Evolutionary conservation across 2,329 filamentous ascomycete genomes (phyloP), one percentile per base, ranked within the genome.

Genomic region (Mollisia scopiformis): DNA sequence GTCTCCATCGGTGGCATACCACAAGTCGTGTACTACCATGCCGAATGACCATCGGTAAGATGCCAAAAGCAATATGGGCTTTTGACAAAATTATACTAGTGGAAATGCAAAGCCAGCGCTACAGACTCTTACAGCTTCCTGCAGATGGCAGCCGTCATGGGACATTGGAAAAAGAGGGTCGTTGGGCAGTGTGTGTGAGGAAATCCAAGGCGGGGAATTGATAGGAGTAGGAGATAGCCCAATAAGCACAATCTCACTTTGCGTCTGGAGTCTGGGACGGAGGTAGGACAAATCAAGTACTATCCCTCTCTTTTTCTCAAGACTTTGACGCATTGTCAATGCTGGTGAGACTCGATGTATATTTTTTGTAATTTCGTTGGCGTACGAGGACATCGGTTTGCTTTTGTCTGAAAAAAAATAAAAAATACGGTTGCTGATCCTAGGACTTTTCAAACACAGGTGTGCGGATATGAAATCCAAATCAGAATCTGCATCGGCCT

Each of bases 101-200:
- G 69, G 65, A 65, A 62, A 71, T 69, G 68, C 70, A 69, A 58
- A 65, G 70, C 68, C 71, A 73, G 64, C 71, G 64, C 66, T 70
- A 57, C 67, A 68, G 55, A 61, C 62, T 62, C 55, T 63, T 67
- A 51, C 66, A 68, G 67, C 64, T 61, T 58, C 53, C 63, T 68
- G 67, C 68, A 71, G 68, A 57, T 54, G 52, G 49, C 58, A 46
- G 58, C 63, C 64, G 58, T 71, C 67, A 71, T 71, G 65, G 65
- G 67, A 60, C 56, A 62, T 58, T 55, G 55, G 46, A 58, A 63
- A 63, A 63, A 58, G 51, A 66, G 62, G 62, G 63, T 62, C 55
- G 50, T 66, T 68, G 66, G 69, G 68, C 65, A 62, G 63, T n/a
- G 53, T 62, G 58, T 50, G 55, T 56, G 61, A 65, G 57, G 21